Percentiles rank a stretch among this genome's conserved stretches.
Conservation (phyloP, 257 asterid species). For the Fraxinus pennsylvanica region DNA sequence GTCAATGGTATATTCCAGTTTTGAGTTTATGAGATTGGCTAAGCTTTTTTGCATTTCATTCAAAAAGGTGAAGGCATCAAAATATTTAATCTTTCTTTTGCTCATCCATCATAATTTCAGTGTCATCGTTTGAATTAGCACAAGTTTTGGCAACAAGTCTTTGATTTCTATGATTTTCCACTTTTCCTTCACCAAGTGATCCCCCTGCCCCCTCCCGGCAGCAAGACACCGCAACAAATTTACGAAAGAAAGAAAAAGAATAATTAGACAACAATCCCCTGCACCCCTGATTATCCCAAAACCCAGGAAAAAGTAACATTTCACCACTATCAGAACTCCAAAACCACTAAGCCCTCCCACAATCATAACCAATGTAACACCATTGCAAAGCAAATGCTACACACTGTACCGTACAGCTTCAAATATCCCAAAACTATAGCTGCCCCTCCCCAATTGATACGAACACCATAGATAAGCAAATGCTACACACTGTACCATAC, state of each 20-base stretch:
- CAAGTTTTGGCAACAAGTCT: neutral
- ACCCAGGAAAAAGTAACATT: neutral
- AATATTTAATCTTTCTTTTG: constrained; percentile 12
- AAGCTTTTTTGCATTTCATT: neutral
- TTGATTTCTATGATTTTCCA: neutral
- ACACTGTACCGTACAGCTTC: neutral
- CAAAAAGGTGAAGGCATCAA: neutral
- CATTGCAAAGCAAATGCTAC: neutral
- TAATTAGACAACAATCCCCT: neutral
- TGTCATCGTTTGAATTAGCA: constrained; percentile 7
- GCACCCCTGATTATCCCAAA: neutral
- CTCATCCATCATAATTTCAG: constrained; percentile 2
- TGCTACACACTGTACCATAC: too few relatives aligned
- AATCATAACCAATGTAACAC: neutral
- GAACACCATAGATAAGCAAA: neutral
- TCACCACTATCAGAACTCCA: neutral
- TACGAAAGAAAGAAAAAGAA: neutral
- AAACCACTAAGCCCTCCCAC: neutral
- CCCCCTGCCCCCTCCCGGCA: too few relatives aligned
- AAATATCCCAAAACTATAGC: neutral
- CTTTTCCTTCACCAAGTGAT: too few relatives aligned
- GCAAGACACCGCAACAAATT: neutral
- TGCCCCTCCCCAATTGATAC: neutral
- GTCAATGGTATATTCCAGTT: constrained; percentile 1
- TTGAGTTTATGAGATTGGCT: constrained; percentile 20